Conservation (phyloP, 176 grass and related monocot genomes). For the Ensete glaucum region DNA sequence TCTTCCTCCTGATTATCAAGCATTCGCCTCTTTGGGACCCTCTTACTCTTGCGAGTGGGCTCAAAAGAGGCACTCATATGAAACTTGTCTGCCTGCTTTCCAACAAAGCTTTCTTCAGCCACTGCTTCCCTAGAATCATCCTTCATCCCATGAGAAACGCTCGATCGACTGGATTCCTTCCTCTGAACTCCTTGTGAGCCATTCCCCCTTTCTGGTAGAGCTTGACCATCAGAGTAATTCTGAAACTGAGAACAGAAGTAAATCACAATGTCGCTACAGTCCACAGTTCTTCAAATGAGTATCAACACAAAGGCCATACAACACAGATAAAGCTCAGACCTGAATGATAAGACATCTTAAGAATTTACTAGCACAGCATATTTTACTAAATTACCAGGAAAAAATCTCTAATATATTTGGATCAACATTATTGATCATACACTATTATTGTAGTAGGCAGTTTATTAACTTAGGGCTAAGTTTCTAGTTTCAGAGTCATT, state of each 20-base stretch:
- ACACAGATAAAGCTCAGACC: background rate
- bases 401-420: background rate
- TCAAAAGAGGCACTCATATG: constrained; percentile 32
- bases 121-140: constrained; percentile 26
- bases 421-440: background rate
- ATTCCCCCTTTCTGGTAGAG: constrained; percentile 12
- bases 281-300: background rate
- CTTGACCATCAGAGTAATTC: constrained; percentile 17
- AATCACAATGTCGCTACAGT: background rate
- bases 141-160: constrained; percentile 33
- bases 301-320: background rate
- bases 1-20: constrained; percentile 55
- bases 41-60: constrained; percentile 65
- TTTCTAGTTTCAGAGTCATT: background rate
- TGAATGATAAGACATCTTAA: no score
- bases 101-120: constrained; percentile 26
- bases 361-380: background rate
- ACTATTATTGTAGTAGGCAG: background rate
- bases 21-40: constrained; percentile 49
- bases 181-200: constrained; percentile 26
- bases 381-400: background rate
- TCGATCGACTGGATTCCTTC: constrained; percentile 35
- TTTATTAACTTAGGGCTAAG: background rate
- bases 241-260: background rate
- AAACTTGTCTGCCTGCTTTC: constrained; percentile 27